Evolutionary conservation across 345 rosid genomes (phyloP), one percentile per base, ranked within the genome.

Genomic region (Rubroshorea leprosula): DNA sequence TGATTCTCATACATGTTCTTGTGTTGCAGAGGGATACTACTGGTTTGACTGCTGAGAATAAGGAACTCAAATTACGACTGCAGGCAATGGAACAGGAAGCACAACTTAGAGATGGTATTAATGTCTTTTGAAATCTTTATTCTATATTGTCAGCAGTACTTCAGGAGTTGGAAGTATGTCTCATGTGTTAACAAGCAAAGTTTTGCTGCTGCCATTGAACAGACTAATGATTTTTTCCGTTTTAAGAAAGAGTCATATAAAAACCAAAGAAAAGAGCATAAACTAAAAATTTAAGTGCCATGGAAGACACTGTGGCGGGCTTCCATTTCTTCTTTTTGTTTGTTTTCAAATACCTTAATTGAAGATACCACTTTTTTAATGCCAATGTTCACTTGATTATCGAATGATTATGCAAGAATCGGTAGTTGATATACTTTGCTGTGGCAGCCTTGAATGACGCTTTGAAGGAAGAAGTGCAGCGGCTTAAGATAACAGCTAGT

Each of bases 41-140:
- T 20, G 92, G 84, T 68, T 61, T 85, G 62, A 82, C 80, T 20
- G 12, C 69, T 35, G 92, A 82, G 75, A 85, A 85, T 57, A 85
- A 82, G 72, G 92, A 82, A 57, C 83, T 85, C 61, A 82, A 82
- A 63, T 62, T 85, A 74, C 77, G 92, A 51, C 68, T 85, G 67
- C 86, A 85, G 64, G 84, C 92, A 51, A 74, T 82, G 86, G 88
- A 82, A 74, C 88, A 85, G 63, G 83, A 85, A 73, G 82, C 88
- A 20, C 85, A 80, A 6, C 84, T 85, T 48, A 72, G 88, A 71
- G 88, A 85, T 49, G 92, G 92, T 85, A 80, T 11, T 27, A 19
- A 23, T 60, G 29, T 35, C 20, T 18, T 38, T 18, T 16, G 15
- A 5, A 21, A 29, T 35, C 50, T 49, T 20, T 45, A 23, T n/a